These are phyloP conservation scores for Reticulascus tulasneorum DNA, from an alignment of 2,329 filamentous ascomycete genomes.

Conservation along the genomic window DNA sequence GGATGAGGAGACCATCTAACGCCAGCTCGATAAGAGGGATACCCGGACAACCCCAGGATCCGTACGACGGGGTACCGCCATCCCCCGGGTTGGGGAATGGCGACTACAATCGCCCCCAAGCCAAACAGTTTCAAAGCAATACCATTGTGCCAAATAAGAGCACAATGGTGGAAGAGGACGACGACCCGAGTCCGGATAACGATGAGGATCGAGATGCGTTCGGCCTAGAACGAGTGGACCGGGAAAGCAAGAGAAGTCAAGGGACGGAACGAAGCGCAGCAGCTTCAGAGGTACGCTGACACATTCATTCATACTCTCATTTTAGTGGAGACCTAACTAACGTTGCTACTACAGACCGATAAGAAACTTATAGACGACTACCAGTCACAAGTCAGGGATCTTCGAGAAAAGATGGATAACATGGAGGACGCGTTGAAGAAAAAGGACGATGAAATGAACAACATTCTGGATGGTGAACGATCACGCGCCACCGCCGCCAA, in stretches of 20 bases:
- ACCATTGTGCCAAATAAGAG: slow-evolving; percentile 98
- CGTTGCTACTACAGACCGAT: slow-evolving; percentile 51
- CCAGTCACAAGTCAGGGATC: slow-evolving; percentile 68
- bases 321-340: slow-evolving; percentile 12
- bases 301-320: slow-evolving; percentile 3
- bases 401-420: slow-evolving; percentile 68
- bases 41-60: slow-evolving; percentile 35
- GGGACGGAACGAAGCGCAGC: slow-evolving; percentile 26
- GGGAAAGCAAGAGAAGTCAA: slow-evolving; percentile 19
- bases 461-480: slow-evolving; percentile 56
- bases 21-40: slow-evolving; percentile 55
- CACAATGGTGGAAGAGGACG: slow-evolving; percentile 94
- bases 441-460: slow-evolving; percentile 68
- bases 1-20: slow-evolving; percentile 56
- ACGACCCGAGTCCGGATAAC: slow-evolving; percentile 60
- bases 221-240: slow-evolving; percentile 43
- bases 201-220: slow-evolving; percentile 61
- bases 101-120: slow-evolving; percentile 71
- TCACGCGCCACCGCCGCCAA: slow-evolving; percentile 47
- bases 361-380: slow-evolving; percentile 75
- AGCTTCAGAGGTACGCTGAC: slow-evolving; percentile 33
- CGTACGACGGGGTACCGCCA: slow-evolving; percentile 53
- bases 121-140: slow-evolving; percentile 90
- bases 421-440: slow-evolving; percentile 67
- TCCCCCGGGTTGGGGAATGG: slow-evolving; percentile 57